Evolutionary conservation across 2,329 filamentous ascomycete genomes (phyloP).

Genomic region (Botrytis cinerea): DNA sequence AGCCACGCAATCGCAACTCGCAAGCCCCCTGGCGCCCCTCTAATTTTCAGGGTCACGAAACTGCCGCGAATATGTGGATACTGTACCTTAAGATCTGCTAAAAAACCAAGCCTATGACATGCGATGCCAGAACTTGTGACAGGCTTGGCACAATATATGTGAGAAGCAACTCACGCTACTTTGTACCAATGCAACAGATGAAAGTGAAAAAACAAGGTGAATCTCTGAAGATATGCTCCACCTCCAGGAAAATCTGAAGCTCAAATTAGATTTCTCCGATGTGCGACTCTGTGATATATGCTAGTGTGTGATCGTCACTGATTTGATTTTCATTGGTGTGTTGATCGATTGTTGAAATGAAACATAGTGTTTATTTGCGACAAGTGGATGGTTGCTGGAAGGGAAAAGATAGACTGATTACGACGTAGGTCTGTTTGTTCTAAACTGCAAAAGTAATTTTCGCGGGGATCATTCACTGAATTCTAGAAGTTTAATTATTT

Average conservation of each 20-base stretch:
- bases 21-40: neutral
- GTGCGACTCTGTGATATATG: neutral
- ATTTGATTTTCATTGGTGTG: neutral
- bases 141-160: neutral
- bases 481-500: neutral
- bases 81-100: neutral
- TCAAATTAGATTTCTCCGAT: too few species aligned
- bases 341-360: neutral
- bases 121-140: too few species aligned
- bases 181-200: neutral
- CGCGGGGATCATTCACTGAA: too few species aligned
- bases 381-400: too few species aligned
- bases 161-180: neutral
- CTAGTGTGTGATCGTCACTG: neutral
- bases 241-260: neutral
- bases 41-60: slow-evolving; percentile 9
- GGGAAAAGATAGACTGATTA: slow-evolving; percentile 1
- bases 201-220: neutral
- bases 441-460: neutral
- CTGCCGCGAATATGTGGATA: slow-evolving; percentile 2
- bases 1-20: neutral
- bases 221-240: neutral
- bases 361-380: neutral
- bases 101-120: neutral
- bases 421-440: neutral